Base-by-base conservation (phyloP, 2,329 filamentous ascomycete species). In the Microsporum audouinii region DNA sequence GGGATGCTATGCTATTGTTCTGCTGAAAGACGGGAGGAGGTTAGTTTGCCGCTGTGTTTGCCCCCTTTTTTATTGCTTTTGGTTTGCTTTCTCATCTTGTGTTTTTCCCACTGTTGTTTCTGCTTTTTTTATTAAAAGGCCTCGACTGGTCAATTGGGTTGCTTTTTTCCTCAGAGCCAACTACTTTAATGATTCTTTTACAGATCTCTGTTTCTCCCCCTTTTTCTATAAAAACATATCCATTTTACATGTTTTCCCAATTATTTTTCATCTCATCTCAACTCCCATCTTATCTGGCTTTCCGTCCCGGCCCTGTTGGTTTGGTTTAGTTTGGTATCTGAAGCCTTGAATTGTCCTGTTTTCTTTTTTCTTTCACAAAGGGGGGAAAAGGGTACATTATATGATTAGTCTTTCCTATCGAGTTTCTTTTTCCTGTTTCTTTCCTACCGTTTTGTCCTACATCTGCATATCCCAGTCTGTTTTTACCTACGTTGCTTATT, bases 301-400 rank as follows among this genome's bases (percentile, higher is more conserved):
- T 57, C 36, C 27, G 36, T 33, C 33, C 39, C 12, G 45, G 39
- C 8, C 45, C 45, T 49, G 31, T 41, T 57, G 10, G 55, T 41
- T 41, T 29, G 39, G 36, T 43, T 41, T 43, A 43, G 55, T 41
- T 29, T 57, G 33, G 23, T 53, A 36, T 53, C 31, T 27, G 36
- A 60, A 51, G 49, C 10, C 27, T 31, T 60, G 56, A 61, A 6
- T 60, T 63, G 60, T 60, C 51, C 56, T 61, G 60, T 62, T 63
- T 23, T 60, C n/a, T 58, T 55, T 58, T 47, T 10, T 45, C 43
- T 51, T 34, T 60, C 17, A 34, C 31, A 36, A 38, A 47, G 39
- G 41, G 58, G 34, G 58, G 43, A 27, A 59, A 60, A 59, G 51
- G 60, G 53, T 62, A 57, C 59, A 60, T 63, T 58, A 62, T 61